Evolutionary conservation across 2,329 filamentous ascomycete genomes (phyloP).

Genomic region (Onygenales sp.): DNA sequence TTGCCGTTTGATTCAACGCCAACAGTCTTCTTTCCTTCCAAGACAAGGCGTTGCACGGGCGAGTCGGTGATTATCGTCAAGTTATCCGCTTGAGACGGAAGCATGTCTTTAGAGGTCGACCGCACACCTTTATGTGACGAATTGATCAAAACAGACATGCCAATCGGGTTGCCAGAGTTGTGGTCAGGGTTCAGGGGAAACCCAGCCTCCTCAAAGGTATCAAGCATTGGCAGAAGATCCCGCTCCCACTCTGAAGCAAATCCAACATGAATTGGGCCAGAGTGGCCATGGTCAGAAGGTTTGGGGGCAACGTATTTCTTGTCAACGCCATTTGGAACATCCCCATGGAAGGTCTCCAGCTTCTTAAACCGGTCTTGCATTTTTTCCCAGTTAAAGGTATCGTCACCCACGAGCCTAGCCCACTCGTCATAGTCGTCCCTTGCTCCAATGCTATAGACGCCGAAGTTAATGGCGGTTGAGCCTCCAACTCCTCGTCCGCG

Average conservation of each 20-base stretch:
- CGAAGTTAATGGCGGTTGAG: slow-evolving; percentile 46
- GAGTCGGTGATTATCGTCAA: slow-evolving; percentile 43
- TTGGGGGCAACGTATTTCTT: slow-evolving; percentile 41
- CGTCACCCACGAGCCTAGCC: slow-evolving; percentile 47
- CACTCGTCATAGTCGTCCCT: slow-evolving; percentile 54
- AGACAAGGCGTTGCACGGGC: slow-evolving; percentile 39
- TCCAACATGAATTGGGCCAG: slow-evolving; percentile 40
- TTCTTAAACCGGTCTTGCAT: slow-evolving; percentile 42
- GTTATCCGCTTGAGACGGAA: slow-evolving; percentile 39
- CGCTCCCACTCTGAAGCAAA: slow-evolving; percentile 42
- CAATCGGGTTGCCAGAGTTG: slow-evolving; percentile 50
- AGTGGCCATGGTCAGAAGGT: slow-evolving; percentile 38
- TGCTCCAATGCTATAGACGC: slow-evolving; percentile 46
- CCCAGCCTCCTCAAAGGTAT: slow-evolving; percentile 41
- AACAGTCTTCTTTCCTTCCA: slow-evolving; percentile 36
- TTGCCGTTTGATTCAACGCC: slow-evolving; percentile 37
- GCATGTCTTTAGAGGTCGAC: slow-evolving; percentile 43
- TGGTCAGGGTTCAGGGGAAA: slow-evolving; percentile 44
- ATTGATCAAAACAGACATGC: slow-evolving; percentile 43
- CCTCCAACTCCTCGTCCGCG: slow-evolving; percentile 46
- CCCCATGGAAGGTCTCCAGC: slow-evolving; percentile 45
- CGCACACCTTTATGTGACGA: slow-evolving; percentile 41
- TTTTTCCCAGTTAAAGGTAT: slow-evolving; percentile 46
- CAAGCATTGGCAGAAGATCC: slow-evolving; percentile 37
- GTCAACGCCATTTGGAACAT: slow-evolving; percentile 28